Evolutionary conservation across 2,329 filamentous ascomycete genomes (phyloP), one percentile per base, ranked within the genome.

Genomic region (Sporothrix schenckii): DNA sequence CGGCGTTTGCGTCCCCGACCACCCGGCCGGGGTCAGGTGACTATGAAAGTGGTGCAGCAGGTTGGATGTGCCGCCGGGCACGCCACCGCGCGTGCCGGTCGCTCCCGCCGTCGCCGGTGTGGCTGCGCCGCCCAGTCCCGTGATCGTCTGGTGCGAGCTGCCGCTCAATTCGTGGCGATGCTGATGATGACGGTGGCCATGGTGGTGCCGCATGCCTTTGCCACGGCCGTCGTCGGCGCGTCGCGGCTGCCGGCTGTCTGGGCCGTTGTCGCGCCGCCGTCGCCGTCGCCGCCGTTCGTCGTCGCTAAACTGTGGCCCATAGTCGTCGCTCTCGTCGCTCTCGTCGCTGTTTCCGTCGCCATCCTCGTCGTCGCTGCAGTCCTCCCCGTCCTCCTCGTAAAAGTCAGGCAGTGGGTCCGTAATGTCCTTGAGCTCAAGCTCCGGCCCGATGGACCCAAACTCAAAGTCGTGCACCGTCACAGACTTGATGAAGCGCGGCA

Each of bases 381-480:
- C 86, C 34, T 87, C 84, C 27, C 87, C 86, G 72, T 91, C 90
- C 50, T 92, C 89, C 76, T 97, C 95, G 83, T 99, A 99, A 78
- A 99, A 99, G 77, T 99, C 95, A 0, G 93, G 90, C 71, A 98
- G 86, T 1, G 95, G 95, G 78, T 99, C 94, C 75, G 94, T 96
- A 72, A 99, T 94, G 79, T 98, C 95, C 81, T 97, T 98, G 76
- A 99, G 90, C 78, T 96, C 93, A 54, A 99, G 87, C 75, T 92
- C 87, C 1, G 95, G 95, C 52, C 92, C 85, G 66, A 94, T 89
- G 39, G 85, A 88, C 63, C 95, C 95, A 79, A 99, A 97, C 74
- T 94, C 90, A 81, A 99, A 99, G 72, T 92, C 90, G 79, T 97
- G 94, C 53, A 97, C 94, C 69, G 93, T 91, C 76, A 99, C 95